phyloP scores from a whole-genome alignment of 106 monocot species.

The Phalaenopsis equestris region DNA sequence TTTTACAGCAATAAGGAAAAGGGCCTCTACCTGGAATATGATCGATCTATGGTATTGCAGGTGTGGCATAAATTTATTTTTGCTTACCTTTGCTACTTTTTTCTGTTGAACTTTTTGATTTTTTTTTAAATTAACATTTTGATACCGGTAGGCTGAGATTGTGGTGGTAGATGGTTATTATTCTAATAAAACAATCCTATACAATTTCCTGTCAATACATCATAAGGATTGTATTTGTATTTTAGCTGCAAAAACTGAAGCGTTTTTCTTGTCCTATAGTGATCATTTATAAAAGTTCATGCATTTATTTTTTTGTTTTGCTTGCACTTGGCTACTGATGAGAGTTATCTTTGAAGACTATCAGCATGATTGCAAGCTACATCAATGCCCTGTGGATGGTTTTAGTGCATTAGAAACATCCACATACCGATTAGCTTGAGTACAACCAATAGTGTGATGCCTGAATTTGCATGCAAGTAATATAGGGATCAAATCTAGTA shows the following conservation, averaged over 20 bases:
- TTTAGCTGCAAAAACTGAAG: not conserved
- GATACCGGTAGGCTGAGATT: not conserved
- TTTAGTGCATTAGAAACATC: no score
- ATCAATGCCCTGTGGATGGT: no score
- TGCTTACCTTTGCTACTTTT: not conserved
- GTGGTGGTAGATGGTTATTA: not conserved
- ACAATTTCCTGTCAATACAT: not conserved
- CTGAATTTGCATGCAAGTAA: no score
- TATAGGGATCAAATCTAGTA: no score
- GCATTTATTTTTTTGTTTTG: not conserved
- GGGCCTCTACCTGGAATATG: slow-evolving; percentile 88
- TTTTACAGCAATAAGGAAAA: slow-evolving; percentile 84
- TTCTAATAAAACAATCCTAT: not conserved
- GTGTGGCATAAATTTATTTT: slow-evolving; percentile 19
- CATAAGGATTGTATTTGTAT: not conserved
- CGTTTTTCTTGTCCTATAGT: not conserved
- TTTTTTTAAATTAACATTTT: not conserved
- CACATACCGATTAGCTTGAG: no score
- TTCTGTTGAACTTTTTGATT: not conserved
- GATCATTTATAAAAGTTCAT: not conserved
- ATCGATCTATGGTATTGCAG: slow-evolving; percentile 93
- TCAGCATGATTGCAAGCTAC: no score
- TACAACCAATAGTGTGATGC: no score
- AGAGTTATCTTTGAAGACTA: no score
- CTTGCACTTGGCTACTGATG: no score